Conservation (phyloP, 352 stramenopile species). For the Phytophthora cryptogea region DNA sequence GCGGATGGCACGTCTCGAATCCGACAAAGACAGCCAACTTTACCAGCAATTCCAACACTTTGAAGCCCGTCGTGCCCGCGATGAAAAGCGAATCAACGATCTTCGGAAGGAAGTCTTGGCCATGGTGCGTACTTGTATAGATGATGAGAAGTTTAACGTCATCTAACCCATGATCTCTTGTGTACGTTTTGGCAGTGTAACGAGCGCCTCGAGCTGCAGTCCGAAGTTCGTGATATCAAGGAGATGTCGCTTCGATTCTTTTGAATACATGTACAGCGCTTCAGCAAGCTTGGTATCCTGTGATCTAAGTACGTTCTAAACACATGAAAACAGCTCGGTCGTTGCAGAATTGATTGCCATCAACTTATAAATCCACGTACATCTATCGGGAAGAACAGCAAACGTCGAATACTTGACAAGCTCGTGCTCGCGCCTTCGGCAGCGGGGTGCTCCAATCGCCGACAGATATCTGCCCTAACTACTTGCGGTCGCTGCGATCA, state of each 20-base stretch:
- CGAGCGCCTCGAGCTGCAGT: conserved; percentile 54
- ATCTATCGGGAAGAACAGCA: conserved; percentile 27
- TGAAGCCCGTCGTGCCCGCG: conserved; percentile 43
- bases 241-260: conserved; percentile 62
- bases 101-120: conserved; percentile 60
- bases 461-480: conserved; percentile 36
- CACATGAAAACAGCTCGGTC: conserved; percentile 2
- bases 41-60: conserved; percentile 54
- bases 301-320: too few species aligned
- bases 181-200: conserved; percentile 47
- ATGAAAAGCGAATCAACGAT: conserved; percentile 55
- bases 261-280: conserved; percentile 13
- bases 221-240: conserved; percentile 58
- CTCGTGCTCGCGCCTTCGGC: conserved; percentile 16
- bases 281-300: too few species aligned
- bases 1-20: conserved; percentile 43
- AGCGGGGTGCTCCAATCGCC: conserved; percentile 14
- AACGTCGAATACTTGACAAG: conserved; percentile 9
- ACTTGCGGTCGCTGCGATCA: conserved; percentile 20
- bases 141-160: not conserved
- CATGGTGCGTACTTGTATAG: conserved; percentile 43
- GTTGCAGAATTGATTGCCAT: conserved; percentile 24
- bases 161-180: conserved; percentile 6
- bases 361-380: conserved; percentile 41
- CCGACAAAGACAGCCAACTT: conserved; percentile 65